Conservation (phyloP, 352 stramenopile species). For the Phytophthora fragariae region DNA sequence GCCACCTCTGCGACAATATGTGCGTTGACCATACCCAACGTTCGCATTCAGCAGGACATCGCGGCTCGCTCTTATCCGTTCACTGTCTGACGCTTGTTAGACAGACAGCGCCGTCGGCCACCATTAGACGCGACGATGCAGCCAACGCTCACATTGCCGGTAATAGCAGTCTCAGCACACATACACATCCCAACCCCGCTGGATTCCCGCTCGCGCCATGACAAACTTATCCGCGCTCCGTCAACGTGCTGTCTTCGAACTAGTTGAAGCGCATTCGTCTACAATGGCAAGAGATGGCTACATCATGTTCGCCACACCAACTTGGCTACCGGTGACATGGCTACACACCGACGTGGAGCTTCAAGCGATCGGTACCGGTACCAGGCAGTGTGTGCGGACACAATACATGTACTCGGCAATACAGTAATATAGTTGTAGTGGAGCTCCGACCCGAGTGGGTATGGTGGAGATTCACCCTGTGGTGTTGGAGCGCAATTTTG, state of each 20-base stretch:
- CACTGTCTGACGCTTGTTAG: constrained; percentile 7
- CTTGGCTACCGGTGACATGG: not conserved
- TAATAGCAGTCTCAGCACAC: constrained; percentile 16
- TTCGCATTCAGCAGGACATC: not conserved
- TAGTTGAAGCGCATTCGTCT: not conserved
- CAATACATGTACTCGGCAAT: not conserved
- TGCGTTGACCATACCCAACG: constrained; percentile 17
- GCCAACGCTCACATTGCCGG: constrained; percentile 7
- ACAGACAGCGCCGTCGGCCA: not conserved
- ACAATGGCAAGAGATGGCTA: not conserved
- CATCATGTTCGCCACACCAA: not conserved
- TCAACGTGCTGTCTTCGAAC: not conserved
- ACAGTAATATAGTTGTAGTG: not conserved
- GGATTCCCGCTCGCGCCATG: not conserved
- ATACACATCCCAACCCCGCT: constrained; percentile 1
- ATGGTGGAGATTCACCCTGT: not conserved
- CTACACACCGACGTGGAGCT: no score
- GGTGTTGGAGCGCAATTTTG: not conserved
- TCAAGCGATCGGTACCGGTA: no score
- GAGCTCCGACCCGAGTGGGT: not conserved
- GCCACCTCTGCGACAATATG: not conserved
- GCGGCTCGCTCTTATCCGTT: constrained; percentile 18
- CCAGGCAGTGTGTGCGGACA: no score
- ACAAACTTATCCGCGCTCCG: not conserved
- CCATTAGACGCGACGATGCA: constrained; percentile 2